Evolutionary conservation across 192 early-diverging fungal species (phyloP).

Genomic region (Coemansia guatemalensis): DNA sequence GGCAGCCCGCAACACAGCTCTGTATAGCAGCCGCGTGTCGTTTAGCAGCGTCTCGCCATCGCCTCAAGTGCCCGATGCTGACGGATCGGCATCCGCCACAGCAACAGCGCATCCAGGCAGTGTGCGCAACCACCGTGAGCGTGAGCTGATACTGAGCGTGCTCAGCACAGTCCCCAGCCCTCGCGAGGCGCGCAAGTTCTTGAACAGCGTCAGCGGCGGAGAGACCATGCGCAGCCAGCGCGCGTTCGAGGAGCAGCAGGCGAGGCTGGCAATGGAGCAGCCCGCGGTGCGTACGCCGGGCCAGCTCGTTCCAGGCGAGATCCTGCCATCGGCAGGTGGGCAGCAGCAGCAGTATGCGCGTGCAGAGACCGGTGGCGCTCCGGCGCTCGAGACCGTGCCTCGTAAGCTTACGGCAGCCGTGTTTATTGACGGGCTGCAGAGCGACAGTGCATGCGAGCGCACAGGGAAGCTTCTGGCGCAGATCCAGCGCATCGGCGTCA

Average conservation of each 20-base stretch:
- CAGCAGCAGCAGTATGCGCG: neutral
- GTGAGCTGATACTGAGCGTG: slow-evolving; percentile 52
- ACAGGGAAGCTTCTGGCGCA: slow-evolving; percentile 50
- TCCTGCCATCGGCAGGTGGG: neutral
- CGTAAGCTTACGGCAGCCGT: slow-evolving; percentile 31
- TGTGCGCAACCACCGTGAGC: slow-evolving; percentile 22
- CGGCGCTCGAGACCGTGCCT: slow-evolving; percentile 6
- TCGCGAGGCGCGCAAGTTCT: slow-evolving; percentile 51
- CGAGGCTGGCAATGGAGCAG: slow-evolving; percentile 23
- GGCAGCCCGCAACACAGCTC: neutral
- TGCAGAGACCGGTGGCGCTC: neutral
- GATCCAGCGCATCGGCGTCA: slow-evolving; percentile 50
- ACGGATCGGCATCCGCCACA: no score
- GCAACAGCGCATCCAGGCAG: neutral
- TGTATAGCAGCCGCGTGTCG: neutral
- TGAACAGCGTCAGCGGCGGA: slow-evolving; percentile 41
- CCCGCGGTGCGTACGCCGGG: neutral
- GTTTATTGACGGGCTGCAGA: slow-evolving; percentile 25
- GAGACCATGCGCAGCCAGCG: slow-evolving; percentile 51
- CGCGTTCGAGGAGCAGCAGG: slow-evolving; percentile 41
- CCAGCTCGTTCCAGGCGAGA: slow-evolving; percentile 26
- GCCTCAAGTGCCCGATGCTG: no score
- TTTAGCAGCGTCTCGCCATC: slow-evolving; percentile 13
- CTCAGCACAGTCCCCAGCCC: slow-evolving; percentile 51
- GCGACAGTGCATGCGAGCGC: slow-evolving; percentile 8